Evolutionary conservation across 768 basidiomycete genomes (phyloP).

Genomic region (Lactarius evosmus): DNA sequence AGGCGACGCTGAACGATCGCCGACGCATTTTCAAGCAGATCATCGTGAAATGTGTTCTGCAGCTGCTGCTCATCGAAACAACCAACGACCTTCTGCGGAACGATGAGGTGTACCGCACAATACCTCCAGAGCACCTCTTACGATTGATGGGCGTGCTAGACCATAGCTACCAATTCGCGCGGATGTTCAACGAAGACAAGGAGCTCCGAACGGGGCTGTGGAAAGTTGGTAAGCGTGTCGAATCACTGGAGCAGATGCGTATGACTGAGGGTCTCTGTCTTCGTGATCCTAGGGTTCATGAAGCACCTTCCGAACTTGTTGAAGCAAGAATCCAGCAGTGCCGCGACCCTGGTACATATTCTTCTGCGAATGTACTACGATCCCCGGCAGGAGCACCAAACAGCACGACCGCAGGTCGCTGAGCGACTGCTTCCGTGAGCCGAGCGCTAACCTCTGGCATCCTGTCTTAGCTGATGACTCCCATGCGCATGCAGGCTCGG

Average conservation of each 20-base stretch:
- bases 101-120: slow-evolving; percentile 84
- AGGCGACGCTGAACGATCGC: slow-evolving; percentile 63
- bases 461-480: slow-evolving; percentile 13
- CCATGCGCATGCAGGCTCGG: slow-evolving; percentile 56
- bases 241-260: too few species aligned
- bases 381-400: slow-evolving; percentile 80
- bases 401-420: slow-evolving; percentile 74
- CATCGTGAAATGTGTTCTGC: slow-evolving; percentile 98
- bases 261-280: not conserved
- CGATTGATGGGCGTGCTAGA: slow-evolving; percentile 94
- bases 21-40: slow-evolving; percentile 95
- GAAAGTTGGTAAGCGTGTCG: slow-evolving; percentile 88
- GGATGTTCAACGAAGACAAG: slow-evolving; percentile 97
- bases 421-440: slow-evolving; percentile 67
- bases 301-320: slow-evolving; percentile 96
- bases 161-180: slow-evolving; percentile 96
- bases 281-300: slow-evolving; percentile 78
- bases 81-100: slow-evolving; percentile 94
- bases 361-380: slow-evolving; percentile 94
- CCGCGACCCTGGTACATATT: slow-evolving; percentile 90
- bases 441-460: slow-evolving; percentile 28
- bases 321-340: slow-evolving; percentile 97
- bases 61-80: slow-evolving; percentile 93
- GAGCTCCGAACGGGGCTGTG: slow-evolving; percentile 94
- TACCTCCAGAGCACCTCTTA: slow-evolving; percentile 90